phyloP scores from a whole-genome alignment of 805 yeast genomes.

The Jamesozyma hellenica region DNA sequence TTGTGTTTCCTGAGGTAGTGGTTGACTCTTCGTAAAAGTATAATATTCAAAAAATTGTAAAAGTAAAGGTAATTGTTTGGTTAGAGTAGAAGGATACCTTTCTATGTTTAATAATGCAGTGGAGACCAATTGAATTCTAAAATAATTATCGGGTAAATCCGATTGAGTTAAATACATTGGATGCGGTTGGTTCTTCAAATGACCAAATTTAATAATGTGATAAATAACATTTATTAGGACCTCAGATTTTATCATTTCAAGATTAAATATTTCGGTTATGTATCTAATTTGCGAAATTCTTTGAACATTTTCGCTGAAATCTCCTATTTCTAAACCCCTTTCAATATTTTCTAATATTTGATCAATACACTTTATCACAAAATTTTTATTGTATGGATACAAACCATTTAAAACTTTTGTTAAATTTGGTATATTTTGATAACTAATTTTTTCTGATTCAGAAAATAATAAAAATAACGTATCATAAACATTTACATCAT shows the following conservation, averaged over 20 bases:
- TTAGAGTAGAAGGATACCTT: slow-evolving; percentile 12
- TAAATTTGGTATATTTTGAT: slow-evolving; percentile 42
- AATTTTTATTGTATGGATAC: slow-evolving; percentile 29
- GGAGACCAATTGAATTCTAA: slow-evolving; percentile 52
- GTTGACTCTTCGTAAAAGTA: slow-evolving; percentile 46
- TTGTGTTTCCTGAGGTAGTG: slow-evolving; percentile 54
- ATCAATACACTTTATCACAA: slow-evolving; percentile 47
- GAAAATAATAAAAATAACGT: slow-evolving; percentile 37
- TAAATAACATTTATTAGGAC: slow-evolving; percentile 44
- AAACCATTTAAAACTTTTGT: slow-evolving; percentile 38
- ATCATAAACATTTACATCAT: slow-evolving; percentile 28
- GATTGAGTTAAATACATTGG: slow-evolving; percentile 32
- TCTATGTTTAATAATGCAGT: slow-evolving; percentile 32
- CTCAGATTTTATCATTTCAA: slow-evolving; percentile 36
- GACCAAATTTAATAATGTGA: slow-evolving; percentile 54
- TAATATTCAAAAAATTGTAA: slow-evolving; percentile 64
- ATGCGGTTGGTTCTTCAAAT: slow-evolving; percentile 48
- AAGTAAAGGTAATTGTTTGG: slow-evolving; percentile 31
- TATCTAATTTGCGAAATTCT: slow-evolving; percentile 54
- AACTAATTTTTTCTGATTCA: slow-evolving; percentile 52
- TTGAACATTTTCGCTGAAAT: slow-evolving; percentile 47
- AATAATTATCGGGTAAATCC: slow-evolving; percentile 64
- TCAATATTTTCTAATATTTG: slow-evolving; percentile 51
- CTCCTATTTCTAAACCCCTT: slow-evolving; percentile 56
- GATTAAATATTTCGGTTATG: slow-evolving; percentile 47